Percentiles rank a stretch among this genome's conserved stretches.
Evolutionary conservation across 176 grass and related monocot species (phyloP).

Genomic region (Cymbopogon citratus): DNA sequence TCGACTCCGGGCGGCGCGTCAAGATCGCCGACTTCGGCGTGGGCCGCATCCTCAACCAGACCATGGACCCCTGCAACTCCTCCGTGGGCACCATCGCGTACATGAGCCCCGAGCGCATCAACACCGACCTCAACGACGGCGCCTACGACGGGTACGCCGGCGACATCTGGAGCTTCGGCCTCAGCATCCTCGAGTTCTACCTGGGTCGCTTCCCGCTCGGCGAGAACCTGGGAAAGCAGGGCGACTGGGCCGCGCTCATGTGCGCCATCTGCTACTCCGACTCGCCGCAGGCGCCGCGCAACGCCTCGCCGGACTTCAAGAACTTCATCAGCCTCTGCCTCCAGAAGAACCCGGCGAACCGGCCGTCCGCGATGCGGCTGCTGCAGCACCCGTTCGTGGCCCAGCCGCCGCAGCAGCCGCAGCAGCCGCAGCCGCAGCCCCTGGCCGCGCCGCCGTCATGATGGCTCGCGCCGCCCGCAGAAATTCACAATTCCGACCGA

Average conservation of each 20-base stretch:
- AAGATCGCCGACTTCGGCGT: conserved; percentile 98
- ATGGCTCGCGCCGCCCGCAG: not conserved
- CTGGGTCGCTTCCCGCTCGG: conserved; percentile 82
- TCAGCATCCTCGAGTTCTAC: conserved; percentile 97
- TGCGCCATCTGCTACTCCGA: conserved; percentile 86
- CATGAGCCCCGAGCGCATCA: conserved; percentile 97
- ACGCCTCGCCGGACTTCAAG: conserved; percentile 61
- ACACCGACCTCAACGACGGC: conserved; percentile 86
- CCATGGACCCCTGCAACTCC: conserved; percentile 91
- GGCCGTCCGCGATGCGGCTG: conserved; percentile 50
- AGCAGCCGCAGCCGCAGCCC: conserved; percentile 29
- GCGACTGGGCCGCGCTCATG: conserved; percentile 93
- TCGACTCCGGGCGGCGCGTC: conserved; percentile 54
- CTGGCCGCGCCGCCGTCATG: conserved; percentile 35
- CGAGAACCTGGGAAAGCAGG: conserved; percentile 74
- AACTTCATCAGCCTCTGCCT: conserved; percentile 87
- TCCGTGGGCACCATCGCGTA: conserved; percentile 49
- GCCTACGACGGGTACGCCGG: conserved; percentile 66
- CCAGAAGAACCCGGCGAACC: conserved; percentile 71
- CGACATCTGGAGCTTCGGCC: conserved; percentile 94
- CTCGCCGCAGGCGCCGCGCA: conserved; percentile 53
- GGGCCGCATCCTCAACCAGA: conserved; percentile 62
- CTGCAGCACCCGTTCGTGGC: conserved; percentile 89
- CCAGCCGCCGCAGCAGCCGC: conserved; percentile 16
- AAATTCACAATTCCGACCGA: not conserved